phyloP scores from a whole-genome alignment of 352 stramenopile species.

The Pythium angustatum region DNA sequence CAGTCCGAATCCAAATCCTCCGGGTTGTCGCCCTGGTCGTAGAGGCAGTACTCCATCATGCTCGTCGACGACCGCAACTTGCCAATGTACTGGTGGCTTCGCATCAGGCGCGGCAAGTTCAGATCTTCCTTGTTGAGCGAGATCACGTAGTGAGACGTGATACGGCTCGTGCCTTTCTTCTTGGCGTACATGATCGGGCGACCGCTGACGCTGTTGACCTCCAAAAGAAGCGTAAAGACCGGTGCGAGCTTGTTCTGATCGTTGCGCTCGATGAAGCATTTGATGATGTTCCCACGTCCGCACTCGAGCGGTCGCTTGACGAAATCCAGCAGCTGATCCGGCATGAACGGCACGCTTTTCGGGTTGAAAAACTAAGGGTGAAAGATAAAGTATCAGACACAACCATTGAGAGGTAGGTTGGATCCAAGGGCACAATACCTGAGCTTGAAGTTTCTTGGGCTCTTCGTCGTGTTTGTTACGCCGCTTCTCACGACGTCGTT shows the following conservation, averaged over 20 bases:
- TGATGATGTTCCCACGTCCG: conserved; percentile 78
- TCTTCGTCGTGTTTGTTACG: conserved; percentile 65
- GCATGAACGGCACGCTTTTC: conserved; percentile 80
- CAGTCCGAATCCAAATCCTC: conserved; percentile 84
- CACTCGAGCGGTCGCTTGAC: conserved; percentile 74
- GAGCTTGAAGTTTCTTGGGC: conserved; percentile 63
- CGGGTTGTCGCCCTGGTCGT: conserved; percentile 84
- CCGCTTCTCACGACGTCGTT: conserved; percentile 55
- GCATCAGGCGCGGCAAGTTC: conserved; percentile 72
- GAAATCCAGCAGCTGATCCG: conserved; percentile 81
- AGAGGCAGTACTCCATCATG: conserved; percentile 86
- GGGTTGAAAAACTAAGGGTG: conserved; percentile 82
- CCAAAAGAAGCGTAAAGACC: conserved; percentile 80
- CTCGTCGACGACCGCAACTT: conserved; percentile 81
- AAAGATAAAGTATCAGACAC: background rate
- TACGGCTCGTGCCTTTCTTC: conserved; percentile 72
- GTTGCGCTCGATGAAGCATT: conserved; percentile 90
- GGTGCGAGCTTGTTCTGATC: conserved; percentile 80
- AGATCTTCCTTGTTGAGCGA: conserved; percentile 87
- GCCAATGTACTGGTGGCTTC: conserved; percentile 85
- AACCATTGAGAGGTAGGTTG: conserved; percentile 22
- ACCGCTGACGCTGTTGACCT: conserved; percentile 86
- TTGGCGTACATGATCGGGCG: conserved; percentile 81
- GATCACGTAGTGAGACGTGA: conserved; percentile 88
- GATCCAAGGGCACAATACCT: conserved; percentile 34